Conservation (phyloP, 1,139 yeast genomes). For the Taphrina wiesneri region DNA sequence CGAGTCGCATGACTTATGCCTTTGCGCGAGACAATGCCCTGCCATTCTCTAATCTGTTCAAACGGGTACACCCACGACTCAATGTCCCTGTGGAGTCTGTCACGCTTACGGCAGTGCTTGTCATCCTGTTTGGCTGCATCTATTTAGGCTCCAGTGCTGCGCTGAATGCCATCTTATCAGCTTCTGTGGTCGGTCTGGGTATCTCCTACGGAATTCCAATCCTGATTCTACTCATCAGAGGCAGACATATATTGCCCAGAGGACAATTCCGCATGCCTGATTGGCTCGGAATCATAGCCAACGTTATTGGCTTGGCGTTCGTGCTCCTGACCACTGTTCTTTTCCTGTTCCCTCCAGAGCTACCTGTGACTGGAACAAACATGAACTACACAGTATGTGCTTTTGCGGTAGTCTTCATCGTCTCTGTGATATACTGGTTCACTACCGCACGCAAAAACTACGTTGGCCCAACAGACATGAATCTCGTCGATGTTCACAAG, state of each 20-base stretch:
- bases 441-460: slow-evolving; percentile 41
- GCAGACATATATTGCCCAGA: slow-evolving; percentile 64
- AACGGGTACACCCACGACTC: slow-evolving; percentile 61
- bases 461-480: slow-evolving; percentile 22
- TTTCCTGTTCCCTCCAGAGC: slow-evolving; percentile 71
- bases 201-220: slow-evolving; percentile 79
- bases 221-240: slow-evolving; percentile 60
- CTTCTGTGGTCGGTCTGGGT: slow-evolving; percentile 74
- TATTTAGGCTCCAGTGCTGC: slow-evolving; percentile 67
- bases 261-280: slow-evolving; percentile 63
- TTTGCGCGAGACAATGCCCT: slow-evolving; percentile 83
- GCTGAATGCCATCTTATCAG: slow-evolving; percentile 81
- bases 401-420: slow-evolving; percentile 41
- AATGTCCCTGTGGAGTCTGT: slow-evolving; percentile 73
- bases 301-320: slow-evolving; percentile 60
- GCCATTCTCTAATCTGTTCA: slow-evolving; percentile 66
- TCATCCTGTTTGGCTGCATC: slow-evolving; percentile 64
- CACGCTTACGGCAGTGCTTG: slow-evolving; percentile 65
- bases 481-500: slow-evolving; percentile 9
- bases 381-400: slow-evolving; percentile 77
- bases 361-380: slow-evolving; percentile 60
- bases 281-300: slow-evolving; percentile 57
- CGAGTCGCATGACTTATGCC: slow-evolving; percentile 77
- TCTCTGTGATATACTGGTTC: slow-evolving; percentile 42
- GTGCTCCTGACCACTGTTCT: slow-evolving; percentile 66